phyloP scores from a whole-genome alignment of 129 eudicot genomes.

The Glebionis coronaria region DNA sequence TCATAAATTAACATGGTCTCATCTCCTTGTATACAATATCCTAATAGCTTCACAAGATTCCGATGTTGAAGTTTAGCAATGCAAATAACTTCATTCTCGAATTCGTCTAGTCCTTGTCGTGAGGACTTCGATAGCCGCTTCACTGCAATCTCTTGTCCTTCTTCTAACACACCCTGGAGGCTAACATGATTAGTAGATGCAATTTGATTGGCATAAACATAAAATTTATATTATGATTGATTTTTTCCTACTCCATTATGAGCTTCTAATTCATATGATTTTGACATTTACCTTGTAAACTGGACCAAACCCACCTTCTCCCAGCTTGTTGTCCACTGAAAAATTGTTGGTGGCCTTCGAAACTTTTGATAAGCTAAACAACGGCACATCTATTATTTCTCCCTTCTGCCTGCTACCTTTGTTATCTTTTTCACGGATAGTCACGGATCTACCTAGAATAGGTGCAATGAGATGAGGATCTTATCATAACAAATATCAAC shows the following conservation, averaged over 20 bases:
- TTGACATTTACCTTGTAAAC: constrained; percentile 17
- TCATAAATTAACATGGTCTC: background rate
- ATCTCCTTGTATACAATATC: constrained; percentile 30
- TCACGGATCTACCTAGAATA: background rate
- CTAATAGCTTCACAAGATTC: constrained; percentile 42
- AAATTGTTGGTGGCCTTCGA: constrained; percentile 18
- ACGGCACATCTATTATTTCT: constrained; percentile 10
- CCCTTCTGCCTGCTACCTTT: constrained; percentile 5
- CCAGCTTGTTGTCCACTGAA: constrained; percentile 13
- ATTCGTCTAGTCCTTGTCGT: background rate
- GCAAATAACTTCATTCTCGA: constrained; percentile 1
- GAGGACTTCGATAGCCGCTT: background rate
- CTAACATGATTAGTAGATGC: too few relatives aligned
- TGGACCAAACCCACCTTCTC: constrained; percentile 26
- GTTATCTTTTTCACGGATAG: background rate
- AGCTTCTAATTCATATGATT: too few relatives aligned
- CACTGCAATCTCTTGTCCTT: constrained; percentile 3
- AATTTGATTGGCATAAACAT: too few relatives aligned
- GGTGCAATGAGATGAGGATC: background rate
- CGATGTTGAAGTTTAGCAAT: constrained; percentile 29
- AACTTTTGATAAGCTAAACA: constrained; percentile 8
- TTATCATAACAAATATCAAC: background rate
- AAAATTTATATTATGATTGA: too few relatives aligned
- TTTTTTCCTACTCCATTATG: too few relatives aligned
- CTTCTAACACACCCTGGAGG: background rate